Conservation (phyloP, 73 alveolate species). For the Paramecium bursaria region DNA sequence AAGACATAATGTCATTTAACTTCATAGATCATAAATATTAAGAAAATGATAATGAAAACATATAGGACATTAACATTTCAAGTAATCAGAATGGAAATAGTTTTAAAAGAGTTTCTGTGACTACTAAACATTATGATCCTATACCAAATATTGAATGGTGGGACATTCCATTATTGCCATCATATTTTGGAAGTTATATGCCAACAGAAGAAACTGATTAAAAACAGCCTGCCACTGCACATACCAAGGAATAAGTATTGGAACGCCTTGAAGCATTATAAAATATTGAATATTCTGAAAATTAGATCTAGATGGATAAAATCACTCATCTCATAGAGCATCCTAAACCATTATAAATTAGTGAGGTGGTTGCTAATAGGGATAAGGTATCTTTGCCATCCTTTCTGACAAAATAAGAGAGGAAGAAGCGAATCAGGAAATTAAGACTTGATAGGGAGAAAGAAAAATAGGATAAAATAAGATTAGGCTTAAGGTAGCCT, state of each 20-base stretch:
- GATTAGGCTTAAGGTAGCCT: conserved; percentile 86
- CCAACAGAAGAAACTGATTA: conserved; percentile 49
- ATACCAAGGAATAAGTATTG: conserved; percentile 2
- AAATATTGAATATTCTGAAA: conserved; percentile 57
- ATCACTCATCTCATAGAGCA: conserved; percentile 82
- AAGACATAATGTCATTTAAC: conserved; percentile 73
- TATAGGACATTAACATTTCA: not conserved
- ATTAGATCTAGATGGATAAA: conserved; percentile 64
- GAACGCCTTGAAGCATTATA: conserved; percentile 43
- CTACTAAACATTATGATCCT: conserved; percentile 86
- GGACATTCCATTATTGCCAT: conserved; percentile 82
- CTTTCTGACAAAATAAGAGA: conserved; percentile 85
- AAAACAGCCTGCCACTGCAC: conserved; percentile 60
- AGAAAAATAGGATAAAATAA: conserved; percentile 87
- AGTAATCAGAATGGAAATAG: conserved; percentile 16
- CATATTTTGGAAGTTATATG: conserved; percentile 56
- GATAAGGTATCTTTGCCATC: conserved; percentile 73
- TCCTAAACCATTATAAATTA: conserved; percentile 79
- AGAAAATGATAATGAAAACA: conserved; percentile 60
- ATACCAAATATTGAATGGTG: conserved; percentile 93
- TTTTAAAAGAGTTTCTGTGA: conserved; percentile 68
- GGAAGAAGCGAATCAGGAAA: conserved; percentile 80
- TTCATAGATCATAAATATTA: conserved; percentile 76
- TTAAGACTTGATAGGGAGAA: conserved; percentile 79
- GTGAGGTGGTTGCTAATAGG: conserved; percentile 75